Conservation (phyloP, 345 rosid species). For the Rhodamnia argentea region DNA sequence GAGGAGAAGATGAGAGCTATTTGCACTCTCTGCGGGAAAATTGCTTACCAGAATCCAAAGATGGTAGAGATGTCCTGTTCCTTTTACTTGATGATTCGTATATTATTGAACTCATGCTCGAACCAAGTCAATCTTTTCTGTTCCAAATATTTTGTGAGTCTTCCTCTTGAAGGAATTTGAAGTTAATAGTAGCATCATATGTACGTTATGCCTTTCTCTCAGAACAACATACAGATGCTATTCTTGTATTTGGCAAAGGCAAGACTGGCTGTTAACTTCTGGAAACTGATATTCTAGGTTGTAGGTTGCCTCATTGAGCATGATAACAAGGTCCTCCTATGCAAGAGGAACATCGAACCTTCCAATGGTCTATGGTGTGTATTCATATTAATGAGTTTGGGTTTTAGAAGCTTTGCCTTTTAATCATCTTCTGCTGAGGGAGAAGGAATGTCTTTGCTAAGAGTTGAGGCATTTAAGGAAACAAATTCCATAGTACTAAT, state of each 20-base stretch:
- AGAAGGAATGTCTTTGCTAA: not conserved
- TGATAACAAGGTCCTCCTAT: slow-evolving; percentile 75
- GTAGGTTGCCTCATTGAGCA: slow-evolving; percentile 96
- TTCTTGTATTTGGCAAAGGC: not conserved
- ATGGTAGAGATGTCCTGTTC: slow-evolving; percentile 43
- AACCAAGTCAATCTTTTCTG: not conserved
- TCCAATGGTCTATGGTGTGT: slow-evolving; percentile 79
- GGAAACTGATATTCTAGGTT: slow-evolving; percentile 33
- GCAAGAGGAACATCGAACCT: slow-evolving; percentile 97
- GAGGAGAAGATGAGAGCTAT: slow-evolving; percentile 89
- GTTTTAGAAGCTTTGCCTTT: not conserved
- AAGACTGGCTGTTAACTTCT: not conserved
- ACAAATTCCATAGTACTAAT: not conserved
- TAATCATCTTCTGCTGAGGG: not conserved
- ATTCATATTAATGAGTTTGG: not conserved
- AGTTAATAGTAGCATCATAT: not conserved
- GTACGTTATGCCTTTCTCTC: not conserved
- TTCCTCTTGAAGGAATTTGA: not conserved
- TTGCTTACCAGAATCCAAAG: slow-evolving; percentile 93
- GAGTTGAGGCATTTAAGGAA: not conserved
- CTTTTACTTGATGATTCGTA: not conserved
- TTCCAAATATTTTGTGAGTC: not conserved
- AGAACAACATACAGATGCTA: not conserved
- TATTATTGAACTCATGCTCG: not conserved
- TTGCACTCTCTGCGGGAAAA: slow-evolving; percentile 65